Base-by-base conservation (phyloP, 441 rosid genomes). In the Erysimum cheiri region DNA sequence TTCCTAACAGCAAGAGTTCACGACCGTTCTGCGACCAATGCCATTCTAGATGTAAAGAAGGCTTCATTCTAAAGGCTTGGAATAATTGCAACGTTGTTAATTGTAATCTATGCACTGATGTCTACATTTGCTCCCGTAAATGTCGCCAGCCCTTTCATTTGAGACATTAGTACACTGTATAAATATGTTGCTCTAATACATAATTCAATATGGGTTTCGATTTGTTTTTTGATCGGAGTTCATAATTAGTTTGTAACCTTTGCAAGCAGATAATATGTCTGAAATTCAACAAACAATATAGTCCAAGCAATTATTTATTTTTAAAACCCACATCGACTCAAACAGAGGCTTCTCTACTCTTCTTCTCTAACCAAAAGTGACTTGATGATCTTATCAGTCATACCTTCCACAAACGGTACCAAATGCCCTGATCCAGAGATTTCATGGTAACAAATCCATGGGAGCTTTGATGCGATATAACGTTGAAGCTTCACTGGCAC, bases 361-460 rank as follows among this genome's bases (percentile, higher is more conserved):
- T 44, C 39, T 37, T 46, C 58, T 50, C 71, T 53, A 58, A 49
- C 71, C 55, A 73, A 59, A 43, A 73, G 72, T 60, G 72, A 66
- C 70, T 67, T 84, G 44, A 80, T 13, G 29, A 85, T 75, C 32
- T 77, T 72, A 71, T 87, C 84, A 50, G 66, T 24, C 78, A 84
- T 64, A 64, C 90, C 88, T 41, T 80, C 78, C 0, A 65, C 81
- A 12, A 24, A 19, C 2, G 80, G 57, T 56, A 85, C 61, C 63
- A 75, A 6, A 69, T 87, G 92, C 47, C 90, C 92, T 8, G 75
- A 41, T 49, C 85, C 84, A 13, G 82, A 69, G 10, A 87, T 24
- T 76, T 84, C 92, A 48, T 85, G 85, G 76, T 87, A 85, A 52
- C 48, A 69, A 72, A 87, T 78, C 92, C 90, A 87, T 65, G 87